Evolutionary conservation across 2,329 filamentous ascomycete species (phyloP).

Genomic region (Aureobasidium sp.): DNA sequence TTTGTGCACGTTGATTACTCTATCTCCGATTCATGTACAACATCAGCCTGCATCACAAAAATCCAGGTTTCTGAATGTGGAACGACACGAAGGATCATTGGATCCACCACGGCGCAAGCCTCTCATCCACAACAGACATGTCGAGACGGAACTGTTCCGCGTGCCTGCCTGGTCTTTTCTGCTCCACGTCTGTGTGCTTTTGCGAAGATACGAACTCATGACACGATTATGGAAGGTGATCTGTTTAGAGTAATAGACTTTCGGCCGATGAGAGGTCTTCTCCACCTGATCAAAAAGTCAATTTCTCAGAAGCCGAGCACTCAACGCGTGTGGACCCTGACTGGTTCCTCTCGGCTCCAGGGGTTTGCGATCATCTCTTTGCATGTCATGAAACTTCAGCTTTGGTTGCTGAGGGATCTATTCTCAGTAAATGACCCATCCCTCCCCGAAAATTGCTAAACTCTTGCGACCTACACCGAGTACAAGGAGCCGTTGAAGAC

Average conservation of each 20-base stretch:
- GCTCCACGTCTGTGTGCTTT: not conserved
- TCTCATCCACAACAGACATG: not conserved
- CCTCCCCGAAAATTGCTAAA: not conserved
- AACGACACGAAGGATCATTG: not conserved
- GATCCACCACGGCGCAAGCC: not conserved
- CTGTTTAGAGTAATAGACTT: constrained; percentile 11
- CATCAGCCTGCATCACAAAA: not conserved
- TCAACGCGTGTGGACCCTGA: constrained; percentile 6
- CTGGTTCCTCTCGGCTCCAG: not conserved
- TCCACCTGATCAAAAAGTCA: not conserved
- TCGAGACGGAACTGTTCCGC: not conserved
- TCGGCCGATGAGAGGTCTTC: not conserved
- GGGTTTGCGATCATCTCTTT: not conserved
- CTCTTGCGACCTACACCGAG: no score
- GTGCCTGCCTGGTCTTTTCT: not conserved
- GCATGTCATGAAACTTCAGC: not conserved
- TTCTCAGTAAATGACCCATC: not conserved
- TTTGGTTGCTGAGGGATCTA: not conserved
- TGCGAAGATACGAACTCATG: not conserved
- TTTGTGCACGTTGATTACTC: not conserved
- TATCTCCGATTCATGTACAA: not conserved
- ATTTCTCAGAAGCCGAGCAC: not conserved
- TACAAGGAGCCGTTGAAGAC: not conserved
- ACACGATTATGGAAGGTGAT: not conserved
- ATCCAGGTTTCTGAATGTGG: not conserved